Conservation (phyloP, 306 rosid genomes). For the Fragaria ananassa region DNA sequence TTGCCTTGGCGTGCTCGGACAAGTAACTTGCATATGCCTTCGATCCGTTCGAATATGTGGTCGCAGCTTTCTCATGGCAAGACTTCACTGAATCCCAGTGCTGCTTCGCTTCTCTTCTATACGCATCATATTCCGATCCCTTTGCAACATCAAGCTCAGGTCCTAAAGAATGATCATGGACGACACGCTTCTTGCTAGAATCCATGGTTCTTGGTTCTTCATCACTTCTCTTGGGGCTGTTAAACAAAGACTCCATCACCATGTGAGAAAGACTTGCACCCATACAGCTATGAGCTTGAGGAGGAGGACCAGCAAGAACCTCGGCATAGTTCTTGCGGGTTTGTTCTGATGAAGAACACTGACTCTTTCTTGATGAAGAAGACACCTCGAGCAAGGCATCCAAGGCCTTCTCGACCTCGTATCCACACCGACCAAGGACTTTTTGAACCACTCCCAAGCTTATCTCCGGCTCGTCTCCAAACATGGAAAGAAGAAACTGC, state of each 20-base stretch:
- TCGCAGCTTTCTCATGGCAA: constrained; percentile 64
- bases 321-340: constrained; percentile 62
- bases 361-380: constrained; percentile 31
- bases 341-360: constrained; percentile 24
- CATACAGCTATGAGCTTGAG: constrained; percentile 38
- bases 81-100: constrained; percentile 70
- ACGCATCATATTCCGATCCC: constrained; percentile 55
- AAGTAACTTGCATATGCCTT: constrained; percentile 63
- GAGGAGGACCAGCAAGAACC: constrained; percentile 46
- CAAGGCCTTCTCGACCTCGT: constrained; percentile 66
- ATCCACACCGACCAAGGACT: constrained; percentile 50
- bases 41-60: constrained; percentile 56
- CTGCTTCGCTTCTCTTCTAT: constrained; percentile 60
- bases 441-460: no score
- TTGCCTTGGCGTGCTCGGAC: constrained; percentile 74
- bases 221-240: constrained; percentile 27
- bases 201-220: constrained; percentile 52
- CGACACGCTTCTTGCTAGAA: constrained; percentile 61
- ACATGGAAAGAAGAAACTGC: no score
- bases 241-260: constrained; percentile 76
- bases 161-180: constrained; percentile 54
- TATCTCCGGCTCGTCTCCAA: no score
- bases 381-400: constrained; percentile 64
- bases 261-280: constrained; percentile 61
- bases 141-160: constrained; percentile 51